These are phyloP conservation scores for Zarea fungicola DNA, from an alignment of 2,329 filamentous ascomycete species.

Conservation along the genomic window DNA sequence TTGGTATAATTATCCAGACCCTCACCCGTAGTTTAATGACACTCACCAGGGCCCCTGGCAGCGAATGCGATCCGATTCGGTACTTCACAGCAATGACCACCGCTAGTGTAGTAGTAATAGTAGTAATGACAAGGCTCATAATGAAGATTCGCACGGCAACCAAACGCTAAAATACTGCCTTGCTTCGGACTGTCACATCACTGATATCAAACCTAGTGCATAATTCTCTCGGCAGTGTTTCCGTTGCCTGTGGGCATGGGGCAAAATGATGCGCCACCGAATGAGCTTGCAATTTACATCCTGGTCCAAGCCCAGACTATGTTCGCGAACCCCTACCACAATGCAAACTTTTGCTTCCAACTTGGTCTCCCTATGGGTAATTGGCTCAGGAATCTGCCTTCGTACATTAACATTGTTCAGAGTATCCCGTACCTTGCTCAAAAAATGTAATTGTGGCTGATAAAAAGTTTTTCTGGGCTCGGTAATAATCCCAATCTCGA, in stretches of 20 bases:
- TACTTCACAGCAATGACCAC: neutral
- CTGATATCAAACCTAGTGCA: too few relatives aligned
- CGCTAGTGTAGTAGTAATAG: neutral
- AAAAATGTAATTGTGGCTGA: too few relatives aligned
- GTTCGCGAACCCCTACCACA: too few relatives aligned
- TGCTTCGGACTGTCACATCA: too few relatives aligned
- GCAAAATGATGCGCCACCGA: neutral
- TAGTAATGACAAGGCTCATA: neutral
- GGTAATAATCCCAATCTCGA: too few relatives aligned
- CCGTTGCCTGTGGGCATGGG: neutral
- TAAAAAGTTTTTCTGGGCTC: too few relatives aligned
- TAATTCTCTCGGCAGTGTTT: neutral
- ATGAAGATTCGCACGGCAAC: slow-evolving; percentile 5
- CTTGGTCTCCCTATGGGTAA: too few relatives aligned
- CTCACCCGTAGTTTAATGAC: slow-evolving; percentile 3
- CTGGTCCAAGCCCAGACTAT: too few relatives aligned
- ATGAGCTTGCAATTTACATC: neutral
- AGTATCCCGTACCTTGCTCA: too few relatives aligned
- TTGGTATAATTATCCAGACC: slow-evolving; percentile 1
- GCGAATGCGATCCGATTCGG: slow-evolving; percentile 7
- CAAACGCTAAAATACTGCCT: neutral
- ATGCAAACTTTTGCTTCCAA: too few relatives aligned
- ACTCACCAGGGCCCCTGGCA: neutral
- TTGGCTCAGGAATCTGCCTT: too few relatives aligned
- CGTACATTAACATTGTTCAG: too few relatives aligned